Base-by-base conservation (phyloP, 768 basidiomycete genomes). In the Mrakia frigida region DNA sequence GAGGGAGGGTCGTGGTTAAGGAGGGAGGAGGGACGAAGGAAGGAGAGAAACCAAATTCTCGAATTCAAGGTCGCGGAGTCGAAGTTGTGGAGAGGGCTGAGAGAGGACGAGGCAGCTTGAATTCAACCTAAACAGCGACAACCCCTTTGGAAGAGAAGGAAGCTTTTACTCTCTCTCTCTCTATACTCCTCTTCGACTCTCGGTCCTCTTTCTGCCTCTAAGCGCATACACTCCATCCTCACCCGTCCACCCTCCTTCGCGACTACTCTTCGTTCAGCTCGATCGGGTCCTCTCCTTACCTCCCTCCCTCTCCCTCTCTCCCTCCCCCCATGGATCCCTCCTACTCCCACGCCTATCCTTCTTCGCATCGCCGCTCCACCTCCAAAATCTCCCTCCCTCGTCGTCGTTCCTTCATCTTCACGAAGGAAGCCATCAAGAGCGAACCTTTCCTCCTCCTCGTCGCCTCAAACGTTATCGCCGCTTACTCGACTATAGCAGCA, bases 321-420 rank as follows among this genome's bases (percentile, higher is more conserved):
- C 37, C 18, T 35, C 59, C 59, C 0, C 4, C 39, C 39, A 75
- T 75, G 74, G 70, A 72, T 52, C 21, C 70, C 25, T 68, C 74
- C 31, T 75, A 70, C 69, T 68, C 74, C 0, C 69, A 69, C 35
- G 74, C 74, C 18, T 75, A 75, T 46, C 76, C 76, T 28, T 77
- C 76, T 31, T 77, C 76, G 2, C 76, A 77, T 46, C 60, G 76
- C 16, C 60, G 76, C 50, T 77, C 76, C 1, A 65, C 60, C 10
- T 77, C 76, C 37, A 77, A 71, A 31, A 50, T 77, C 21, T n/a
- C 46, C 9, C 53, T 63, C 13, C 61, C 50, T 21, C 71, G n/a
- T 33, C 70, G 60, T 14, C 28, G 41, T 25, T 65, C 73, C 18
- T 28, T 18, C 14, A 28, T 59, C 31, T 59, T 41, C 63, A 46